Conservation (phyloP, 331 rosid genomes). For the Cydonia oblonga region DNA sequence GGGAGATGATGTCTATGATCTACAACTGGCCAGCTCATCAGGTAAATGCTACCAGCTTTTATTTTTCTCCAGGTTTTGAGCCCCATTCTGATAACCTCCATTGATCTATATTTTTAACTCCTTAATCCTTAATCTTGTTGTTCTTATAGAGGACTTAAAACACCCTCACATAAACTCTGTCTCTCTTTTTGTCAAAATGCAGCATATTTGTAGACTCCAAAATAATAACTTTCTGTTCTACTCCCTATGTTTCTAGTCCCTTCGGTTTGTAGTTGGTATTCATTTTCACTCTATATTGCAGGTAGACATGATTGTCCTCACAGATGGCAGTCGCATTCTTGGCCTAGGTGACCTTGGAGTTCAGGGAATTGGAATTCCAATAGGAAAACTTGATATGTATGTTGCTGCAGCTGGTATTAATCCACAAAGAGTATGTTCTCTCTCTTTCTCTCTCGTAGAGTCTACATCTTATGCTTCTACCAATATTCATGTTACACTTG, state of each 20-base stretch:
- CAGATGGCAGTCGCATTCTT: conserved; percentile 99
- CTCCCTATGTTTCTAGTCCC: neutral
- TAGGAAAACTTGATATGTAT: conserved; percentile 94
- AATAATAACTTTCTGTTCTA: no score
- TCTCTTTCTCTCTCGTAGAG: neutral
- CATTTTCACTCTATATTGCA: conserved; percentile 26
- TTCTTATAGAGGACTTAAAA: neutral
- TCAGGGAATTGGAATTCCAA: conserved; percentile 98
- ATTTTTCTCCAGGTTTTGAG: no score
- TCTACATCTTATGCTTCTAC: neutral
- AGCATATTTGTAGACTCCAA: no score
- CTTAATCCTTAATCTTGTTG: neutral
- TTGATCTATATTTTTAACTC: neutral
- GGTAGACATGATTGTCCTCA: conserved; percentile 99
- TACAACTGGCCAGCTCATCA: conserved; percentile 86
- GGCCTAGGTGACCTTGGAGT: conserved; percentile 99
- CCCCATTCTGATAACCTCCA: neutral
- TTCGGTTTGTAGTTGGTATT: neutral
- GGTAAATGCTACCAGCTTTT: conserved; percentile 27
- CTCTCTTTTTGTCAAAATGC: neutral
- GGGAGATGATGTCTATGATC: conserved; percentile 99
- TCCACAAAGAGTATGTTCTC: conserved; percentile 70
- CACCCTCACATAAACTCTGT: neutral
- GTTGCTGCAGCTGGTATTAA: conserved; percentile 99
- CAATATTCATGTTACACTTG: neutral